These are phyloP conservation scores for Globisporangium rhizosaccharum DNA, from an alignment of 352 stramenopile species.

Conservation along the genomic window DNA sequence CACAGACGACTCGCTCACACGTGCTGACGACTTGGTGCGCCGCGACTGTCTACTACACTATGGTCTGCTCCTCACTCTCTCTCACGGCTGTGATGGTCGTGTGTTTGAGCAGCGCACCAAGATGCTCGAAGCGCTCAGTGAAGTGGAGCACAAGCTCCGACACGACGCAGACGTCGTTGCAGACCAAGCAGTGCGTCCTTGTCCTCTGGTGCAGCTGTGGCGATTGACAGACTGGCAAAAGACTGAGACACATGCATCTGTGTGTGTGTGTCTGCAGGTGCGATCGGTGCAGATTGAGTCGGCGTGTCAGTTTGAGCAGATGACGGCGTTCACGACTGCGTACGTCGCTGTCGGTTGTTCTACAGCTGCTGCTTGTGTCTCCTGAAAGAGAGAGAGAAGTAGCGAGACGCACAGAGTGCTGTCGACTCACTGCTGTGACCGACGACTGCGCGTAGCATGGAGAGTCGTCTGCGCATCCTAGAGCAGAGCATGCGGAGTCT, in stretches of 20 bases:
- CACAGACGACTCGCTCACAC: slow-evolving; percentile 24
- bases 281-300: slow-evolving; percentile 18
- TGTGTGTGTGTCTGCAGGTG: slow-evolving; percentile 10
- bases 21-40: slow-evolving; percentile 46
- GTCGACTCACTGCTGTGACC: not conserved
- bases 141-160: slow-evolving; percentile 34
- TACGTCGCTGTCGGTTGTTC: not conserved
- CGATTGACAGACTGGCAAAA: not conserved
- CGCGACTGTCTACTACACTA: no score
- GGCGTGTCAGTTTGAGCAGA: slow-evolving; percentile 15
- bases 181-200: slow-evolving; percentile 23
- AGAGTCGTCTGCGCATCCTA: slow-evolving; percentile 15
- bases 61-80: no score
- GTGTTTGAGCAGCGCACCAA: slow-evolving; percentile 19
- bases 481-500: slow-evolving; percentile 11
- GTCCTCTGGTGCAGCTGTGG: not conserved
- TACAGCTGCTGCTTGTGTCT: not conserved
- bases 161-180: slow-evolving; percentile 28
- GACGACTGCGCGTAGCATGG: slow-evolving; percentile 3
- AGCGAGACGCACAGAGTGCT: not conserved
- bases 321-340: slow-evolving; percentile 17
- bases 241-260: not conserved
- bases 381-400: no score
- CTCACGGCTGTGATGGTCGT: not conserved
- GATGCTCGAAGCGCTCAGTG: slow-evolving; percentile 26